These are phyloP conservation scores for Leccinum pachyderme DNA, from an alignment of 1,284 basidiomycete species.

Conservation along the genomic window DNA sequence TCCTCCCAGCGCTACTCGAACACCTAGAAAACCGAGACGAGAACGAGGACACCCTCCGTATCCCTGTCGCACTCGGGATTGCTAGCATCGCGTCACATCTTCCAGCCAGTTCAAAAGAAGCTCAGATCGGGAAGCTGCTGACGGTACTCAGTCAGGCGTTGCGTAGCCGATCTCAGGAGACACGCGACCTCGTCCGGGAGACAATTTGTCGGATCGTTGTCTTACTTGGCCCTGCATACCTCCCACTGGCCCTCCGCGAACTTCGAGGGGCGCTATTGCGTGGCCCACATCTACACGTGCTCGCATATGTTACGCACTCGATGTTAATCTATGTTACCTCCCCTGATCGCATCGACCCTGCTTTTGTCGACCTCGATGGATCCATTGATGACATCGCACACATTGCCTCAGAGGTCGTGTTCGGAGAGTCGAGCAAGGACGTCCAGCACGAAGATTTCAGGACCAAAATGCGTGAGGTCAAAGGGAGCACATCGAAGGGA, in stretches of 20 bases:
- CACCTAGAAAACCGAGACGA: conserved; percentile 86
- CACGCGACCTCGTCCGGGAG: conserved; percentile 85
- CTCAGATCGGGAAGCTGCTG: conserved; percentile 78
- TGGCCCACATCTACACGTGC: conserved; percentile 92
- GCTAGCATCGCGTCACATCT: conserved; percentile 83
- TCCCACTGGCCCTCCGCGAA: conserved; percentile 77
- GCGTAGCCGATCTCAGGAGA: conserved; percentile 92
- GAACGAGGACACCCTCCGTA: conserved; percentile 79
- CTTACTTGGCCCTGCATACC: conserved; percentile 71
- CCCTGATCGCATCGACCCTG: conserved; percentile 44
- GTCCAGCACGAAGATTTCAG: conserved; percentile 89
- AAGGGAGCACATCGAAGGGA: conserved; percentile 74
- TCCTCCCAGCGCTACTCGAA: conserved; percentile 74
- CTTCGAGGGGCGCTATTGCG: conserved; percentile 81
- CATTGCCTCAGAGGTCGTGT: conserved; percentile 90
- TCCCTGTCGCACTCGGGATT: conserved; percentile 89
- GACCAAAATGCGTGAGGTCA: conserved; percentile 92
- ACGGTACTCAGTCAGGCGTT: conserved; percentile 87
- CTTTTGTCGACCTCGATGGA: conserved; percentile 69
- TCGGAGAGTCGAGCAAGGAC: conserved; percentile 92
- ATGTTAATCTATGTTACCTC: conserved; percentile 77
- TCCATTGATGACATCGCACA: conserved; percentile 79
- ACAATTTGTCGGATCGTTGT: conserved; percentile 83
- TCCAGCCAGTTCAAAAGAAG: conserved; percentile 64
- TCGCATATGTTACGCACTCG: conserved; percentile 84